Conservation (phyloP, 306 rosid species). For the Casuarina cunninghamiana region DNA sequence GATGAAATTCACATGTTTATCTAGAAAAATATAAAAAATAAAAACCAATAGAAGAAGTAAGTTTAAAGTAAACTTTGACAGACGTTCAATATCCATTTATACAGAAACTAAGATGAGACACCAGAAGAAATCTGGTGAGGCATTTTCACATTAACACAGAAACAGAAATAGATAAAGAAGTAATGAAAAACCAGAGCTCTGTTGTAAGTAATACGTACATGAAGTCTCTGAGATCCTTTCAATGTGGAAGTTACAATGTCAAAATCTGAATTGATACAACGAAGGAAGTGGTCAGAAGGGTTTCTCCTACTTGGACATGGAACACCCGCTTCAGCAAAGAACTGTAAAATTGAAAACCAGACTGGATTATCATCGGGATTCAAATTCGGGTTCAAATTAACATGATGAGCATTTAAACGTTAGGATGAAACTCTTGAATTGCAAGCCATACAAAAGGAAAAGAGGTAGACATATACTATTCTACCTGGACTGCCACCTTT, state of each 20-base stretch:
- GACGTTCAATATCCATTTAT: neutral
- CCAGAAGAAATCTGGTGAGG: neutral
- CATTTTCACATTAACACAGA: neutral
- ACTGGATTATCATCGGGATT: constrained; percentile 8
- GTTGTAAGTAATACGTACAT: constrained; percentile 37
- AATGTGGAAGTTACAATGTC: constrained; percentile 75
- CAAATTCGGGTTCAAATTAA: neutral
- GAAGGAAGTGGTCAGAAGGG: constrained; percentile 86
- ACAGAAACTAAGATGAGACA: neutral
- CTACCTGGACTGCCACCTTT: constrained; percentile 70
- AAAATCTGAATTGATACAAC: constrained; percentile 82
- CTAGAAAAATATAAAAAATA: no score
- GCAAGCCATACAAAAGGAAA: neutral
- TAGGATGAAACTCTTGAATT: neutral
- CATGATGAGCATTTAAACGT: neutral
- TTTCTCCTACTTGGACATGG: constrained; percentile 82
- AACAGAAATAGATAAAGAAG: neutral
- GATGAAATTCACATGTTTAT: no score
- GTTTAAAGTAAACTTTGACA: neutral
- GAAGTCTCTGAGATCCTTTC: constrained; percentile 78
- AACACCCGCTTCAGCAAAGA: constrained; percentile 82
- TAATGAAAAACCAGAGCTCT: neutral
- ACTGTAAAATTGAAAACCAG: constrained; percentile 35
- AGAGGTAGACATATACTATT: neutral
- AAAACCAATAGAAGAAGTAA: no score